A percentile compares a stretch with the other conserved stretches of the same genome.
These are phyloP conservation scores for Paradendryphiella salina DNA, from an alignment of 2,329 filamentous ascomycete genomes.

Conservation along the genomic window DNA sequence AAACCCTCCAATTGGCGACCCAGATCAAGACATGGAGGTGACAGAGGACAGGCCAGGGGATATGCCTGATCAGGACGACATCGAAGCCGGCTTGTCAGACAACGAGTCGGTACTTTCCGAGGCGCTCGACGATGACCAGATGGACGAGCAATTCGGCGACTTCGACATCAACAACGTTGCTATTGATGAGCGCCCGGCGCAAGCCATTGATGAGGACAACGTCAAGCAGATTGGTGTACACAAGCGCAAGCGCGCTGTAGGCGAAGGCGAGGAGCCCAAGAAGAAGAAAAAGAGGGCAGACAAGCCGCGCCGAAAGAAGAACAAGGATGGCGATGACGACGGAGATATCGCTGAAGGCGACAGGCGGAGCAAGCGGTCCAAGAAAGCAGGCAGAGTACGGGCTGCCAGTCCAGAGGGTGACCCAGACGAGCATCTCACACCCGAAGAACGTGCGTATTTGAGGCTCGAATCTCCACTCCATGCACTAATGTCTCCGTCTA, in stretches of 20 bases:
- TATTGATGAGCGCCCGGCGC: slow-evolving; percentile 62
- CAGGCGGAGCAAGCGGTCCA: slow-evolving; percentile 57
- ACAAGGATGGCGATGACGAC: slow-evolving; percentile 51
- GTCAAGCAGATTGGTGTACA: slow-evolving; percentile 64
- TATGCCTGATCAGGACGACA: slow-evolving; percentile 44
- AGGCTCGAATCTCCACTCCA: not conserved
- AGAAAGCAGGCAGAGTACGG: slow-evolving; percentile 44
- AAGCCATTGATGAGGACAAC: slow-evolving; percentile 64
- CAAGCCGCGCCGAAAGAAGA: slow-evolving; percentile 57
- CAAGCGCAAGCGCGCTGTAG: slow-evolving; percentile 66
- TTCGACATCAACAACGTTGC: slow-evolving; percentile 65
- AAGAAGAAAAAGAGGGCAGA: slow-evolving; percentile 71
- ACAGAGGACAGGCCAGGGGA: slow-evolving; percentile 45
- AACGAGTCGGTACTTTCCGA: slow-evolving; percentile 66
- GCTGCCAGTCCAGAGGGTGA: slow-evolving; percentile 59
- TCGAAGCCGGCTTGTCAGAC: slow-evolving; percentile 55
- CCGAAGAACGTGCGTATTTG: slow-evolving; percentile 71
- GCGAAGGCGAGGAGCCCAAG: slow-evolving; percentile 61
- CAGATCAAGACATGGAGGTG: slow-evolving; percentile 52
- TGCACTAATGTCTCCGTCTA: slow-evolving; percentile 36
- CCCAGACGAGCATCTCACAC: slow-evolving; percentile 76
- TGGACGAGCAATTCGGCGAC: slow-evolving; percentile 58
- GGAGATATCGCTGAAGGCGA: slow-evolving; percentile 59
- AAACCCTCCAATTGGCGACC: slow-evolving; percentile 49
- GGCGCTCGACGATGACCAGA: slow-evolving; percentile 64